Base-by-base conservation (phyloP, 2,329 filamentous ascomycete genomes). In the Raffaelea ambrosiae region DNA sequence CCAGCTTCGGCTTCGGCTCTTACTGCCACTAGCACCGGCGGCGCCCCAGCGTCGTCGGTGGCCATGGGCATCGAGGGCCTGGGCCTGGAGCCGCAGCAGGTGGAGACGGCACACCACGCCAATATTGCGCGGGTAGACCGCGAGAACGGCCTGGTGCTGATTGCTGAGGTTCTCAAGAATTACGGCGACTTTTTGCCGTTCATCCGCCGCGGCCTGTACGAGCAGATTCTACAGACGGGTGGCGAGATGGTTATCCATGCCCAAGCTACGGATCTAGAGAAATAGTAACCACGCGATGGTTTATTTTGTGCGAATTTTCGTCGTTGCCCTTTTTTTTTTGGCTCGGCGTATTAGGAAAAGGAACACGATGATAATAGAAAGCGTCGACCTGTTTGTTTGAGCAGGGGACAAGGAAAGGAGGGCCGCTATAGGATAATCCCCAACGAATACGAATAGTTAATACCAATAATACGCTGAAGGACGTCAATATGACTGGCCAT, bases 101-200 rank as follows among this genome's bases (percentile, higher is more conserved):
- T 66, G 3, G 68, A 75, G 44, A 62, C 67, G 1, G 63, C 62
- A 21, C 65, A 69, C 47, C 65, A 69, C 48, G 70, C 67, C 1
- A 66, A 66, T 40, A 73, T 75, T 65, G 63, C 64, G 1, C 68
- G 68, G 50, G 66, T 77, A 5, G 79, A 83, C 55, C 68, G 77
- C 9, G 79, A 83, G 59, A 84, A 84, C 51, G 77, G 71, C 0
- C 61, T 84, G 20, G 75, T 83, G 1, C 59, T 84, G 48, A 68
- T 80, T 3, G 71, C 71, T 2, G 74, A 81, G 59, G 55, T 84
- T 46, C 55, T 80, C 38, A 70, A 68, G 55, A 67, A 66, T 40
- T 64, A 66, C 18, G 63, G 66, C 0, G 59, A 63, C 1, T 63
- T 66, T 7, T 56, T 79, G 53, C 60, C 69, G 1, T 54, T 66